Evolutionary conservation across 163 green algal species (phyloP), one percentile per base, ranked within the genome.

Genomic region (Scenedesmus sp.): DNA sequence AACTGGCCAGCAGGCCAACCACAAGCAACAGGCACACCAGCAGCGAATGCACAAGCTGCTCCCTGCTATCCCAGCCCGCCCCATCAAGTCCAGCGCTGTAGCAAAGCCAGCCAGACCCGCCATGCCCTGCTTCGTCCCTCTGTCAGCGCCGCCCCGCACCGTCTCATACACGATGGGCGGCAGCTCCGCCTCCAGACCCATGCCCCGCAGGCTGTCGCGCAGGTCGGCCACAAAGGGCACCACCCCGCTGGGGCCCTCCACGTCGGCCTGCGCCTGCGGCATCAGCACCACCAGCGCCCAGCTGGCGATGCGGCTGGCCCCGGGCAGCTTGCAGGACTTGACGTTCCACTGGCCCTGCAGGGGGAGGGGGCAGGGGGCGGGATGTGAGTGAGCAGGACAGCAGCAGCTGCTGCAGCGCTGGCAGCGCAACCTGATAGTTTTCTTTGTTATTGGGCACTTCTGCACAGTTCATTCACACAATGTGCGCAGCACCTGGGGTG

Each of bases 91-190:
- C 62, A 23, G 62, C 10, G 9, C 62, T 70, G 62, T 70, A 12
- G 20, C 62, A 60, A 4, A 20, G 3, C 52, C n/a, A 26, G 46
- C 16, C 54, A 60, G 2, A 23, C 4, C 34, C 64, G 82, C 34
- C 82, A 4, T 15, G 83, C 5, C 59, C 23, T 73, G 79, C 20
- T 15, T 10, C n/a, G 10, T 1, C 74, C 74, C 62, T 70, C 73
- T 9, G 9, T 46, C 20, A 9, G 18, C 52, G 4, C 15, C 1
- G 1, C n/a, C 60, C 20, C 57, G 2, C 34, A 92, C 88, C 88
- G 88, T 81, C 74, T 92, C 67, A 16, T 90, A 92, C 64, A 92
- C 89, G 8, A 92, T 89, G n/a, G 89, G 89, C 18, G 89, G 89
- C 89, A 90, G 4, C 13, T 46, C 60, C n/a, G 54, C 79, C 64